Evolutionary conservation across 1,284 basidiomycete genomes (phyloP).

Genomic region (Apiotrichum mycotoxinovorans): DNA sequence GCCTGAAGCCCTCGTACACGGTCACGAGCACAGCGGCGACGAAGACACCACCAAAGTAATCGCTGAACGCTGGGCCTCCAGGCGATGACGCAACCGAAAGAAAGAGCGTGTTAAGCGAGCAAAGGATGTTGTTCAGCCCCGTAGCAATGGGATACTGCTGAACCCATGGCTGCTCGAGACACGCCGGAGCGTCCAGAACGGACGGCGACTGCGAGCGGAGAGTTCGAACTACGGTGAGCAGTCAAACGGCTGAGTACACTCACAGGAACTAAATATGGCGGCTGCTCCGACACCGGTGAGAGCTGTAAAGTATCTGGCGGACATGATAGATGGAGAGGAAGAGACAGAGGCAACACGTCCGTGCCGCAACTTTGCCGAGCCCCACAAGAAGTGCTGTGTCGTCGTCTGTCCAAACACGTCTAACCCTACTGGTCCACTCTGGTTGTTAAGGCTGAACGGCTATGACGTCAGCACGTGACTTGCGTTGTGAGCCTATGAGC

Average conservation of each 20-base stretch:
- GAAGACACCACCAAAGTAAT: constrained; percentile 7
- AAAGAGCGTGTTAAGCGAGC: constrained; percentile 15
- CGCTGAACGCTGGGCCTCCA: background rate
- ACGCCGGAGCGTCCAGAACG: constrained; percentile 2
- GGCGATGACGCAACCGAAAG: background rate
- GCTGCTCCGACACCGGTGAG: background rate
- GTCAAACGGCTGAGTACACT: too few species aligned
- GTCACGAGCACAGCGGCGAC: constrained; percentile 9
- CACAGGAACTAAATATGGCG: background rate
- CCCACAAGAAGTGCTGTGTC: background rate
- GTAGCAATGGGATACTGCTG: background rate
- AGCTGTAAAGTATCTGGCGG: too few species aligned
- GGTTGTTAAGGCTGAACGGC: too few species aligned
- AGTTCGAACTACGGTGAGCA: background rate
- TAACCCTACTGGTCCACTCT: background rate
- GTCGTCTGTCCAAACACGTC: too few species aligned
- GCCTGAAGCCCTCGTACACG: constrained; percentile 18
- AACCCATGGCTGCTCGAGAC: constrained; percentile 11
- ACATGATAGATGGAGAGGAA: too few species aligned
- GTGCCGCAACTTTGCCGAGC: background rate
- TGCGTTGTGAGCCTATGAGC: background rate
- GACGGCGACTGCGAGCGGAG: background rate
- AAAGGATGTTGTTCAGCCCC: constrained; percentile 7
- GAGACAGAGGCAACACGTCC: background rate
- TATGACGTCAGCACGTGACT: background rate